Evolutionary conservation across 140 eudicot species (phyloP), one percentile per base, ranked within the genome.

Genomic region (Bidens hawaiensis): DNA sequence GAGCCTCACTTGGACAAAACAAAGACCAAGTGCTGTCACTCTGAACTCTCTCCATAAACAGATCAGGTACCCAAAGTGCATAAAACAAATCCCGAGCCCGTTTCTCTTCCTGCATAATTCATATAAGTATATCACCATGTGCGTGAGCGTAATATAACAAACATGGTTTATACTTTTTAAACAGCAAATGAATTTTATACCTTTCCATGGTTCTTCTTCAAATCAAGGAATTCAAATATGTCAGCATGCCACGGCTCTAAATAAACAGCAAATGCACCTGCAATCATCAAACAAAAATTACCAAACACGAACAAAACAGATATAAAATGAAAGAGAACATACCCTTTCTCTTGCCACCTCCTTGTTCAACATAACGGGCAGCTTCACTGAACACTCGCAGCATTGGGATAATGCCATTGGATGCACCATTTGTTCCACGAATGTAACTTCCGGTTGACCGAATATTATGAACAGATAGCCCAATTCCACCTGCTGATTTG

Each of bases 321-420:
- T 42, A 42, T 42, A n/a, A n/a, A 42, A 14, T 14, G 48, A n/a
- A n/a, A 42, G 3, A 2, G 4, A 12, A 2, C 55, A 51, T 65
- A 89, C 97, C 97, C 70, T 85, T 89, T 59, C 97, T 83, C 77
- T 89, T 89, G 85, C 95, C 93, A 21, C 95, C 95, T 17, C 97
- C n/a, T 76, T 85, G 95, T 65, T 85, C 97, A 68, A 85, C 95
- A 75, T 83, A 85, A 7, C 87, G 83, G 10, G 93, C 93, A 62
- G 97, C 83, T 70, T 83, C 89, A 72, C 81, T 89, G 25, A 77
- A 89, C 22, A 89, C 97, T 12, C 95, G 77, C 53, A 89, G 78
- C 95, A 89, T 78, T 7, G 95, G 97, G 61, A 81, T 88, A 82
- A 85, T 78, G 16, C 93, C 97, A 85, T 85, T 83, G 9, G 97